Evolutionary conservation across 1,139 yeast species (phyloP).

Genomic region (Yamadazyma atmosphaerica): DNA sequence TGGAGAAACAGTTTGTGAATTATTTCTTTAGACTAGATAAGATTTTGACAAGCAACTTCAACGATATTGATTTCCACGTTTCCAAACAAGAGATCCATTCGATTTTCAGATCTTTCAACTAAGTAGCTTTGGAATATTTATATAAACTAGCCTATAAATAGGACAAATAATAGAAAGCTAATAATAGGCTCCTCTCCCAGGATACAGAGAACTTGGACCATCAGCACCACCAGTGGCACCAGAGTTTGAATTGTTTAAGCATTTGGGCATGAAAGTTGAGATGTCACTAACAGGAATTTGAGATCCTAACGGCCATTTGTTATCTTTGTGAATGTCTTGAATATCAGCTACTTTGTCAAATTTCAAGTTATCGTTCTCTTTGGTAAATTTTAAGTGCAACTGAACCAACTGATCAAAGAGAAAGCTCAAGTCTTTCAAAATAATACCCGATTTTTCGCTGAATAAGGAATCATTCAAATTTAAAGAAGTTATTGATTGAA

Average conservation of each 20-base stretch:
- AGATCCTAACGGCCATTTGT: conserved; percentile 49
- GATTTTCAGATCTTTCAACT: conserved; percentile 23
- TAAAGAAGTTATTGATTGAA: conserved; percentile 39
- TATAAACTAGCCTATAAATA: background rate
- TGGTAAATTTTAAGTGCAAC: conserved; percentile 39
- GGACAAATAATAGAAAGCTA: background rate
- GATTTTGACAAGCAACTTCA: conserved; percentile 36
- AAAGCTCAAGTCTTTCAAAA: conserved; percentile 38
- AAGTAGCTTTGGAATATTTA: background rate
- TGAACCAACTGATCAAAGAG: conserved; percentile 41
- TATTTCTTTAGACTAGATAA: conserved; percentile 39
- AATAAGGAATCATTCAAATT: conserved; percentile 38
- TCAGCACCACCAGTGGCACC: background rate
- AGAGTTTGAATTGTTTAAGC: background rate
- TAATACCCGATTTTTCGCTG: conserved; percentile 33
- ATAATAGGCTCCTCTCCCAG: conserved; percentile 5
- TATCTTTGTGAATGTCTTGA: conserved; percentile 37
- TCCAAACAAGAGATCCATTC: conserved; percentile 37
- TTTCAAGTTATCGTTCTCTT: conserved; percentile 42
- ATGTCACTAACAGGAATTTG: conserved; percentile 33
- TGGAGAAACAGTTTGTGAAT: conserved; percentile 36
- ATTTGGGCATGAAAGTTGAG: conserved; percentile 9
- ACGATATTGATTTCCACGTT: conserved; percentile 41
- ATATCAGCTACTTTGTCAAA: conserved; percentile 41
- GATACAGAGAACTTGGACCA: background rate